phyloP scores from a whole-genome alignment of 208 protist species.

The Trypanosoma avium region DNA sequence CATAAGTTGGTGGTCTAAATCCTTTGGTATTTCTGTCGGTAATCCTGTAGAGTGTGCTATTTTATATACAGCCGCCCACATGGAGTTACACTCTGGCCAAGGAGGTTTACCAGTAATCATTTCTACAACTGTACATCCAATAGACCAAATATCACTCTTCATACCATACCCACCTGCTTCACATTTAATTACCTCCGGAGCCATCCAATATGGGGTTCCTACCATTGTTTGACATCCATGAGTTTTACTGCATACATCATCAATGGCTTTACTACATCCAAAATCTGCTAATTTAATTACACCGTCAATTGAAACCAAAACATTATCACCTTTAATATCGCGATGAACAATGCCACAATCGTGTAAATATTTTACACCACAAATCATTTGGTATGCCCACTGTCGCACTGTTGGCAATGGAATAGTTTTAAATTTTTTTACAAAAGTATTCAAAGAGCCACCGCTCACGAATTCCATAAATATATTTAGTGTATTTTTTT shows the following conservation, averaged over 20 bases:
- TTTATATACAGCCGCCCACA: slow-evolving; percentile 88
- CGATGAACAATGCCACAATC: slow-evolving; percentile 88
- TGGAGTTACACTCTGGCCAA: slow-evolving; percentile 88
- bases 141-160: slow-evolving; percentile 94
- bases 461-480: slow-evolving; percentile 93
- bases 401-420: slow-evolving; percentile 71
- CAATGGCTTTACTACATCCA: slow-evolving; percentile 87
- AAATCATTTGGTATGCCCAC: slow-evolving; percentile 91
- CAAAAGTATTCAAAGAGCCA: slow-evolving; percentile 70
- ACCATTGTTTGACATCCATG: slow-evolving; percentile 81
- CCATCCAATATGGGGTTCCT: slow-evolving; percentile 93
- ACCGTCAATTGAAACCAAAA: slow-evolving; percentile 83
- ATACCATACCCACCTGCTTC: slow-evolving; percentile 88
- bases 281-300: slow-evolving; percentile 92
- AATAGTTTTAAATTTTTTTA: slow-evolving; percentile 80
- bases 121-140: slow-evolving; percentile 93
- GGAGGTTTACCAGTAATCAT: slow-evolving; percentile 92
- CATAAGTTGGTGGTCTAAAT: slow-evolving; percentile 76
- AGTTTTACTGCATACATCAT: slow-evolving; percentile 79
- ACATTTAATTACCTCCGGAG: slow-evolving; percentile 90
- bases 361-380: slow-evolving; percentile 89
- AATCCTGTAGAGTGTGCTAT: slow-evolving; percentile 83
- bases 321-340: slow-evolving; percentile 92
- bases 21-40: slow-evolving; percentile 79
- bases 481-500: slow-evolving; percentile 76